A percentile compares a stretch with the other conserved stretches of the same genome.
Conservation (phyloP, 371 early-diverging fungal genomes). For the Mucor velutinosus region DNA sequence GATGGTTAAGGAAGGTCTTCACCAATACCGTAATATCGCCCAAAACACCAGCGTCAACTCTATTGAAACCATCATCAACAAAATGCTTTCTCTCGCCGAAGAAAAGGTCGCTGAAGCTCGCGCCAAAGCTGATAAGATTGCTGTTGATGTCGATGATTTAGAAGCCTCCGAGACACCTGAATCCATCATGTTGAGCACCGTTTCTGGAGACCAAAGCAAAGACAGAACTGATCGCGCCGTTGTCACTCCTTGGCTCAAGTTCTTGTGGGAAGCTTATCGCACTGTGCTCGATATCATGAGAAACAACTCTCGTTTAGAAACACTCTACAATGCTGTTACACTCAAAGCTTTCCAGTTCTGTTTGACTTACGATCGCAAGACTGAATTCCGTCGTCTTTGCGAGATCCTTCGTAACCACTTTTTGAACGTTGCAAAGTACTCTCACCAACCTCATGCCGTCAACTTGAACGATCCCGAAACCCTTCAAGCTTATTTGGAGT, state of each 20-base stretch:
- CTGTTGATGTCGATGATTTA: conserved; percentile 90
- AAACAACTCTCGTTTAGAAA: conserved; percentile 94
- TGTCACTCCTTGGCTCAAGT: conserved; percentile 97
- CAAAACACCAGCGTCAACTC: conserved; percentile 91
- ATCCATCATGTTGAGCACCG: conserved; percentile 91
- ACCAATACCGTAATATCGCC: conserved; percentile 95
- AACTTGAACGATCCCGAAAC: conserved; percentile 95
- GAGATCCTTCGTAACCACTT: conserved; percentile 96
- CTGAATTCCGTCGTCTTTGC: conserved; percentile 97
- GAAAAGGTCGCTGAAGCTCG: conserved; percentile 91
- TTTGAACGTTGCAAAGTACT: conserved; percentile 87
- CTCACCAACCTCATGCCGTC: conserved; percentile 90
- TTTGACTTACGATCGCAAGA: conserved; percentile 91
- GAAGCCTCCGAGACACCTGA: conserved; percentile 97
- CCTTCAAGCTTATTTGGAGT: conserved; percentile 93
- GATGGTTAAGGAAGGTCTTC: conserved; percentile 93
- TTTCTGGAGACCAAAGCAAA: conserved; percentile 92
- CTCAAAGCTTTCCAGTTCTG: conserved; percentile 96
- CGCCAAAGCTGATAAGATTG: conserved; percentile 88
- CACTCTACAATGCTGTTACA: conserved; percentile 90
- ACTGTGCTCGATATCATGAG: conserved; percentile 94
- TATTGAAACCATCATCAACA: conserved; percentile 87
- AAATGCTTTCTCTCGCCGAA: conserved; percentile 86
- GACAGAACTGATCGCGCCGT: conserved; percentile 96
- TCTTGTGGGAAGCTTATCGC: conserved; percentile 98